phyloP scores from a whole-genome alignment of 768 basidiomycete species.

The Amanita inopinata region DNA sequence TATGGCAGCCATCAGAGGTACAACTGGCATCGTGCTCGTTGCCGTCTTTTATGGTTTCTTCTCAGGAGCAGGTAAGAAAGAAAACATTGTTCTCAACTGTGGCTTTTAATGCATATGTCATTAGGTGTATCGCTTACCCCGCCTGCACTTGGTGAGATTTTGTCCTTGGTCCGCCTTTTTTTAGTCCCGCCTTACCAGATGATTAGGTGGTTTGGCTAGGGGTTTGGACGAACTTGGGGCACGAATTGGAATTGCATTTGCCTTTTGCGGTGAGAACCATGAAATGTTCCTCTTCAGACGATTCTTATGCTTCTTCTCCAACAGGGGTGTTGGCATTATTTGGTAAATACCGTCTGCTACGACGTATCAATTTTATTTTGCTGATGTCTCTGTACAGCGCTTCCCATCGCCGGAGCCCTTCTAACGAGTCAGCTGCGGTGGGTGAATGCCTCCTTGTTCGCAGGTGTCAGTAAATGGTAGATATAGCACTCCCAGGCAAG shows the following conservation, averaged over 20 bases:
- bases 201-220: slow-evolving; percentile 24
- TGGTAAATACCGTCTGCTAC: too few species aligned
- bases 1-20: slow-evolving; percentile 28
- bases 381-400: slow-evolving; percentile 18
- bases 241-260: slow-evolving; percentile 37
- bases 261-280: slow-evolving; percentile 25
- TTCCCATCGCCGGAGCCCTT: slow-evolving; percentile 42
- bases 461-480: slow-evolving; percentile 2
- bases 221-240: slow-evolving; percentile 37
- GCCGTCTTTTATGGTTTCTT: slow-evolving; percentile 37
- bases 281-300: not conserved
- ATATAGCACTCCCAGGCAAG: not conserved
- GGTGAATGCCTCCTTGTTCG: slow-evolving; percentile 19
- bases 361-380: not conserved
- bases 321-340: slow-evolving; percentile 21
- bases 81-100: slow-evolving; percentile 9
- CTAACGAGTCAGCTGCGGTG: slow-evolving; percentile 34
- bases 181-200: not conserved
- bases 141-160: slow-evolving; percentile 20
- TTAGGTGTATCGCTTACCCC: slow-evolving; percentile 20
- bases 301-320: not conserved
- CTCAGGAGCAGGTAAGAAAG: slow-evolving; percentile 25
- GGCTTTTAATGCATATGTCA: slow-evolving; percentile 7
- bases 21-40: slow-evolving; percentile 27
- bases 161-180: not conserved